Base-by-base conservation (phyloP, 495 filamentous ascomycete species). In the Opeltia flavorubescens region DNA sequence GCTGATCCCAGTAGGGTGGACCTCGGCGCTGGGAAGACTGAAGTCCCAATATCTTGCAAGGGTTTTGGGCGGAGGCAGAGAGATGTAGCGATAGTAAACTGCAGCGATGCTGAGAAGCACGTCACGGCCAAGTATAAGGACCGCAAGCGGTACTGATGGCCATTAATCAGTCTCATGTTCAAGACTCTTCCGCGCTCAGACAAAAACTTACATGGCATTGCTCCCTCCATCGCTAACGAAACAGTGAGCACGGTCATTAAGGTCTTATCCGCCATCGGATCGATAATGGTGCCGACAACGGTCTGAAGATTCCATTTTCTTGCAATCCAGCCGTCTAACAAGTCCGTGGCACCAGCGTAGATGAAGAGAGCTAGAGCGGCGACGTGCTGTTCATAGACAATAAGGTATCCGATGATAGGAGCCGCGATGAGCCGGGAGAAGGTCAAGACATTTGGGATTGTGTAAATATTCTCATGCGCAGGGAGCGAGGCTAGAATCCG, bases 21-120 rank as follows among this genome's bases (percentile, higher is more conserved):
- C 91, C 62, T 96, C 91, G 1, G 91, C 91, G 38, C 78, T 84
- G 0, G 91, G 91, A 15, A 98, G 74, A 9, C 80, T 84, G 55
- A 96, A 96, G 59, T 98, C 93, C 93, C 93, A 98, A 60, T 95
- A 98, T n/a, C 91, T 69, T 12, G 70, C 63, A 63, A 94, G 82
- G 0, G 91, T 96, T 63, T 95, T 95, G 4, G 91, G 91, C 0
- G 83, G 79, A 1, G 91, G 91, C 18, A 98, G 74, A 3, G 83
- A 89, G 41, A 94, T 91, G 77, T 85, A 98, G 29, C 91, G 80
- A 58, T 87, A 95, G 63, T 95, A 98, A 46, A 98, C 78, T 1
- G 91, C 91, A 7, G 87, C 78, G 2, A 94, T 70, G n/a, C 75
- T 84, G 4, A 98, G 70, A n/a, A 76, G 83, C 26, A 87, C 70